Conservation (phyloP, 768 basidiomycete genomes). For the Mycena latifolia region DNA sequence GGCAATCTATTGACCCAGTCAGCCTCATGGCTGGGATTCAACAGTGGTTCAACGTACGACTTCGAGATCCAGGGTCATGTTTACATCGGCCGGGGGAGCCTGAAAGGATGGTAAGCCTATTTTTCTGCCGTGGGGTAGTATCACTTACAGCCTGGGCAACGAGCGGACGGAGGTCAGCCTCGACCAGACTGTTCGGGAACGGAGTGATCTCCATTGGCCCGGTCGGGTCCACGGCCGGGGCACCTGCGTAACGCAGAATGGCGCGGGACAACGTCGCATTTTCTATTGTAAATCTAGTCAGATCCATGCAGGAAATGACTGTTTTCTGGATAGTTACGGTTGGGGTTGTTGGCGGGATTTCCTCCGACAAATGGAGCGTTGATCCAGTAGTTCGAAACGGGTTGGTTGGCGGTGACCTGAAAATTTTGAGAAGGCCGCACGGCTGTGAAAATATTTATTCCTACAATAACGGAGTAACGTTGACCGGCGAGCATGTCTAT, state of each 20-base stretch:
- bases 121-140: neutral
- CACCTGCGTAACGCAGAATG: conserved; percentile 53
- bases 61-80: conserved; percentile 18
- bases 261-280: conserved; percentile 42
- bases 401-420: conserved; percentile 50
- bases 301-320: neutral
- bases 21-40: conserved; percentile 39
- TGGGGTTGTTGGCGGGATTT: conserved; percentile 42
- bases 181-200: conserved; percentile 30
- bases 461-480: conserved; percentile 58
- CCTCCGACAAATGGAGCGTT: conserved; percentile 44
- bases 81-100: conserved; percentile 39
- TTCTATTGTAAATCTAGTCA: neutral
- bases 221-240: conserved; percentile 46
- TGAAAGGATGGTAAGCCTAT: conserved; percentile 22
- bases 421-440: conserved; percentile 3
- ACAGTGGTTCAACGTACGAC: conserved; percentile 39
- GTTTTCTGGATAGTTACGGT: conserved; percentile 15
- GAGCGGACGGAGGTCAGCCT: conserved; percentile 31
- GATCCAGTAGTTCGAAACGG: conserved; percentile 64
- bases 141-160: conserved; percentile 3
- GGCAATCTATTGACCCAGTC: conserved; percentile 19
- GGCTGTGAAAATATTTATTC: conserved; percentile 14
- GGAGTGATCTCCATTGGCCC: conserved; percentile 35
- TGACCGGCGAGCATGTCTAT: conserved; percentile 57